Evolutionary conservation across 495 filamentous ascomycete genomes (phyloP).

Genomic region (Xylaria nigripes): DNA sequence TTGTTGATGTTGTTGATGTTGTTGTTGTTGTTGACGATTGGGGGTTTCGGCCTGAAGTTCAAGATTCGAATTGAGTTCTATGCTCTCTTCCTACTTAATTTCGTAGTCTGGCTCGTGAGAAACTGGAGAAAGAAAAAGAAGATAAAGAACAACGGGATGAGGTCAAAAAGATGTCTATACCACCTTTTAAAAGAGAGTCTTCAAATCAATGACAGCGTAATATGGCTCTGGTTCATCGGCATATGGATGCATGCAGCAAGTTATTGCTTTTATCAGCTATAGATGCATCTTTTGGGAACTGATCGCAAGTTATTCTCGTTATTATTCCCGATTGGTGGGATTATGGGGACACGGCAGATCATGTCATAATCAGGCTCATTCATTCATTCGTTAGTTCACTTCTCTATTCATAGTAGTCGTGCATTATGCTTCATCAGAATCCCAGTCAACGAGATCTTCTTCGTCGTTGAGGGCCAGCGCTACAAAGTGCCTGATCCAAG

Average conservation of each 20-base stretch:
- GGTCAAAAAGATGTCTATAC: neutral
- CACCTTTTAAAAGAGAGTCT: neutral
- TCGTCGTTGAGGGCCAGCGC: conserved; percentile 44
- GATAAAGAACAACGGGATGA: neutral
- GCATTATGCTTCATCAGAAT: conserved; percentile 29
- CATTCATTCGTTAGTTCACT: neutral
- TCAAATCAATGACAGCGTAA: neutral
- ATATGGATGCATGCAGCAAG: neutral
- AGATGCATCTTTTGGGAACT: neutral
- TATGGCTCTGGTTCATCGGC: neutral
- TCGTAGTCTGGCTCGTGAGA: neutral
- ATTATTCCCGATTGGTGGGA: neutral
- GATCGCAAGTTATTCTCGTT: neutral
- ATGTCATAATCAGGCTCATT: neutral
- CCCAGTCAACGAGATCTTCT: conserved; percentile 38
- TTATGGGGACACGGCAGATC: neutral
- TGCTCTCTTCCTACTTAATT: neutral
- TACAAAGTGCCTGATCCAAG: conserved; percentile 48
- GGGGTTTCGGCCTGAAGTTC: neutral
- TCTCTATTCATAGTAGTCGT: neutral
- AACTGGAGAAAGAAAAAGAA: neutral
- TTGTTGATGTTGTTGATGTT: too few species aligned
- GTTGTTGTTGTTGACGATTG: neutral
- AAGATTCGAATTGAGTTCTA: neutral
- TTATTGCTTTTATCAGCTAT: conserved; percentile 1